Base-by-base conservation (phyloP, 768 basidiomycete species). In the Leccinum obscurum region DNA sequence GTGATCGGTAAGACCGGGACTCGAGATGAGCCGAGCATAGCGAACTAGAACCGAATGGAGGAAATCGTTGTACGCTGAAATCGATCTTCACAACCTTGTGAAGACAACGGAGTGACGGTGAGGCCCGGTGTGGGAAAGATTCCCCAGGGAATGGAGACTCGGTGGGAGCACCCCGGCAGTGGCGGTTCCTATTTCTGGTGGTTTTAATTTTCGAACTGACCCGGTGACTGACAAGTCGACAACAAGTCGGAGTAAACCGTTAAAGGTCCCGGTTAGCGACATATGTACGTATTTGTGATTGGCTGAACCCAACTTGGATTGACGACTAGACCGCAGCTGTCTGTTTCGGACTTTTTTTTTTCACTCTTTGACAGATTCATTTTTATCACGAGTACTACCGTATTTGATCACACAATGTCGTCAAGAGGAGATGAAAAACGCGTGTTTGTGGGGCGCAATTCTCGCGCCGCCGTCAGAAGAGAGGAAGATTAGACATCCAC, bases 341-440 rank as follows among this genome's bases (percentile, higher is more conserved):
- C 48, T 13, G 55, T 55, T 59, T 24, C 54, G 59, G 34, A 32
- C 13, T 8, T 62, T 13, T 60, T 26, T 26, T 57, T 59, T 57
- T 59, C 59, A 30, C 48, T 56, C 35, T 48, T 56, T 69, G 64
- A 66, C 58, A 55, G 46, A 35, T 62, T 56, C 54, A 51, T 53
- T 30, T 28, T n/a, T 30, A 28, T 22, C 20, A 30, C 20, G 13
- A 6, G 28, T n/a, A 26, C 28, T 51, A 30, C 50, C 50, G 3
- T 15, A 13, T 13, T 51, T n/a, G 32, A 62, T 44, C 50, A 57
- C 10, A 44, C 41, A 57, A 53, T n/a, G 34, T 32, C 13, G 11
- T 52, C 50, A 9, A 34, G 14, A 24, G 35, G 35, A 22, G 34
- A 20, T 9, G 30, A 30, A 37, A 48, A 53, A 20, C 44, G n/a